A percentile compares a stretch with the other conserved stretches of the same genome.
These are phyloP conservation scores for Chaetomiaceae sp. DNA, from an alignment of 2,329 filamentous ascomycete genomes.

Conservation along the genomic window DNA sequence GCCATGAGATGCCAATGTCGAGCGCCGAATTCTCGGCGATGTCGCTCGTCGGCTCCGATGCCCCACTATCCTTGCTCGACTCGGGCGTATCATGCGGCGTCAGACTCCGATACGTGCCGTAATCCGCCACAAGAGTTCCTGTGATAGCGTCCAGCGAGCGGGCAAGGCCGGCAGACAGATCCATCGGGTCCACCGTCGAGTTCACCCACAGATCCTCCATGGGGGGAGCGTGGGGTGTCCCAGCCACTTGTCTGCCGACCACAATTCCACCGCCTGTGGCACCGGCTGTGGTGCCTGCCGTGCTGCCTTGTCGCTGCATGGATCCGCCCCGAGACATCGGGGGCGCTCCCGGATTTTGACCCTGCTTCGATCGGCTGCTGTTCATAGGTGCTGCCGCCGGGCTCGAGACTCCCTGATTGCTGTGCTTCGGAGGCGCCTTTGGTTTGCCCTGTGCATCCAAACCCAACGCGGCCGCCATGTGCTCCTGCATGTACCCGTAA, in stretches of 20 bases:
- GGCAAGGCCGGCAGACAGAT: conserved; percentile 40
- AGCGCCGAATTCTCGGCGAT: conserved; percentile 52
- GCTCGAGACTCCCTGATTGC: conserved; percentile 21
- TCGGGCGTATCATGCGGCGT: conserved; percentile 63
- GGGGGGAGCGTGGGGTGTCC: conserved; percentile 13
- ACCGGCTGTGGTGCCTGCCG: conserved; percentile 38
- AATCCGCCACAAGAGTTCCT: conserved; percentile 49
- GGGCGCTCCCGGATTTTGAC: conserved; percentile 42
- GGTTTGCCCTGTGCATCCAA: conserved; percentile 48
- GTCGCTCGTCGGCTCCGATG: conserved; percentile 59
- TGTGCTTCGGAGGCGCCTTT: conserved; percentile 35
- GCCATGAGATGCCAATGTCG: conserved; percentile 52
- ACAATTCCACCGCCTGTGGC: conserved; percentile 27
- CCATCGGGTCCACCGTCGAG: conserved; percentile 51
- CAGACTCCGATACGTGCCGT: conserved; percentile 49
- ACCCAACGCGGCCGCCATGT: conserved; percentile 45
- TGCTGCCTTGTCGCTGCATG: conserved; percentile 49
- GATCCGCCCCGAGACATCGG: conserved; percentile 49
- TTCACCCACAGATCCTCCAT: conserved; percentile 30
- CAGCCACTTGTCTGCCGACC: conserved; percentile 30
- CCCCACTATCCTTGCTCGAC: conserved; percentile 56
- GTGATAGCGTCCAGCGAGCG: conserved; percentile 38
- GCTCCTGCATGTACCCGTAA: conserved; percentile 48
- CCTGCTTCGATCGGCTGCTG: conserved; percentile 43
- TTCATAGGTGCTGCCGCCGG: conserved; percentile 37